These are phyloP conservation scores for Brassica cretica DNA, from an alignment of 345 rosid species.

Conservation along the genomic window DNA sequence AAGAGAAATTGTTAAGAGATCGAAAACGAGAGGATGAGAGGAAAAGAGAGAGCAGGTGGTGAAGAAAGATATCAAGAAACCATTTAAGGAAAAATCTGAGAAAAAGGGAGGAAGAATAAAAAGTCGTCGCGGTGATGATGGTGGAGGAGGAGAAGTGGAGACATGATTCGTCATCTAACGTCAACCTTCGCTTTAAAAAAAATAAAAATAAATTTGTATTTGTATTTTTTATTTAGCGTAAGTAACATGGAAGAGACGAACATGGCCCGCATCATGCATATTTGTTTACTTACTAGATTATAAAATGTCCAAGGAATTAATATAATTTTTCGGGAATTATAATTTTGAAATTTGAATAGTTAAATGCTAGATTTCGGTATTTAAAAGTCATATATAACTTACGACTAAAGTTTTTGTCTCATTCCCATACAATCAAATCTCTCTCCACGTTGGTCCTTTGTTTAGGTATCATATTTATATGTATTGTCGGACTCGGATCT, in stretches of 20 bases:
- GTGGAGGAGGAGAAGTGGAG: conserved; percentile 37
- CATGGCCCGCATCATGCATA: conserved; percentile 41
- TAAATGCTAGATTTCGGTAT: conserved; percentile 13
- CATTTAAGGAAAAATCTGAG: conserved; percentile 1
- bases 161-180: conserved; percentile 39
- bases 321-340: neutral
- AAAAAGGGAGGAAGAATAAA: conserved; percentile 19
- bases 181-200: conserved; percentile 28
- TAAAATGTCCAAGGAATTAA: conserved; percentile 10
- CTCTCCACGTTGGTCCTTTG: conserved; percentile 33
- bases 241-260: conserved; percentile 36
- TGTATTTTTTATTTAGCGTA: neutral
- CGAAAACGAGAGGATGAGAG: conserved; percentile 4
- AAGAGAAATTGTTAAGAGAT: neutral
- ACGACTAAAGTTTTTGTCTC: conserved; percentile 32
- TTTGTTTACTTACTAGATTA: conserved; percentile 30
- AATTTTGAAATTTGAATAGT: neutral
- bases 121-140: conserved; percentile 40
- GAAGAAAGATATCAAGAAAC: conserved; percentile 9
- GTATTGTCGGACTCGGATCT: conserved; percentile 29
- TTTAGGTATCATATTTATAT: conserved; percentile 14
- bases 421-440: conserved; percentile 24
- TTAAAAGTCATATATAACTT: conserved; percentile 10
- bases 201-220: neutral
- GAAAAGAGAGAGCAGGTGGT: neutral